Base-by-base conservation (phyloP, 2,329 filamentous ascomycete genomes). In the Orbilia blumenaviensis region DNA sequence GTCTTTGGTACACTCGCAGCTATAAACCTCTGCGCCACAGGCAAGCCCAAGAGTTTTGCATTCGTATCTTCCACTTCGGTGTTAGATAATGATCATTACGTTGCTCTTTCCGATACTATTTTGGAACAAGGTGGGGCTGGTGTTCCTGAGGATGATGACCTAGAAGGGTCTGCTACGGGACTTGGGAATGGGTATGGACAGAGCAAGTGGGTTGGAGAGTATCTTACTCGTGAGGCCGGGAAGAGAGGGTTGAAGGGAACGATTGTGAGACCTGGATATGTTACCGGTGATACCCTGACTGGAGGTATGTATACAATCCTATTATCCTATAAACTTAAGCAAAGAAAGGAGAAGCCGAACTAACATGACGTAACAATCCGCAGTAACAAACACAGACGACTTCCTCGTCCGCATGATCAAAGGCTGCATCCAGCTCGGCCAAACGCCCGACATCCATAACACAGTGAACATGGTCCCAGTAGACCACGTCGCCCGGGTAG, bases 381-480 rank as follows among this genome's bases (percentile, higher is more conserved):
- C n/a, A 80, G 88, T 88, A 77, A 91, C 85, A 82, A 92, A 91
- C 82, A 94, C 90, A 0, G 94, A 98, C 81, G 94, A 97, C 83
- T 98, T 97, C 85, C 84, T 98, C 5, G 88, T 97, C 78, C 89
- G 94, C 41, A 88, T 97, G 84, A 84, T 90, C 68, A 97, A 97
- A 84, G 94, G 93, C 69, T 96, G 93, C 80, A 85, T 96, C 60
- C 94, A 98, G 83, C 86, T 97, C 1, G 85, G 85, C 1, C 86
- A 86, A 1, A 87, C 92, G 0, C 94, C 94, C 0, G 87, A 88
- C 79, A 96, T 97, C 79, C 83, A 86, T 82, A 98, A 97, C 84
- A 92, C 92, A 0, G 89, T 97, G 83, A 98, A 97, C 84, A 89
- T 90, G 82, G 91, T 97, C 0, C 94, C 94, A 0, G 93, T 97